Evolutionary conservation across 495 filamentous ascomycete species (phyloP), one percentile per base, ranked within the genome.

Genomic region (Penicillium goetzii): DNA sequence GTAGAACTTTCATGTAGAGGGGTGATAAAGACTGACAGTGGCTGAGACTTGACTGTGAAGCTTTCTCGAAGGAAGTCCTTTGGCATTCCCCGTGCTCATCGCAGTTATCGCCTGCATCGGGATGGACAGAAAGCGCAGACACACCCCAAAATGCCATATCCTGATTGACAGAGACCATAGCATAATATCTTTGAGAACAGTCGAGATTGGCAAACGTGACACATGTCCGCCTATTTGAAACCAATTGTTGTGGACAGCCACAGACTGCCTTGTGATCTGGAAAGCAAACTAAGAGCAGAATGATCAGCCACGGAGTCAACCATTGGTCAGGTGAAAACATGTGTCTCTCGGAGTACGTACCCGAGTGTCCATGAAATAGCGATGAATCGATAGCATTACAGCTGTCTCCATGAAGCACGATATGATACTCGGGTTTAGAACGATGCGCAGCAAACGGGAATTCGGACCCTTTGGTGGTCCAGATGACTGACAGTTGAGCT

Each of bases 401-500:
- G 43, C 15, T 49, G 5, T 49, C 43, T 21, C 3, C 28, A 30
- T 30, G 28, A 30, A 30, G 28, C 28, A 30, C 28, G 28, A 30
- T 49, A 49, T 49, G 43, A 23, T 49, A 49, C 43, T 49, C 43
- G 1, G 43, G 43, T 23, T 49, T 49, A 23, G 43, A 49, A 49
- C 43, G 43, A 23, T 25, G 43, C 43, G 43, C 43, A 49, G 12
- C 1, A 23, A 49, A n/a, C 43, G 43, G 43, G 43, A 49, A 49
- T 23, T 49, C 43, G 17, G 43, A 49, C 43, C 43, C 43, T 23
- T 49, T 49, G 43, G 17, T 49, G 8, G 0, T 6, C 43, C 43
- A 49, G 43, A 49, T 49, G n/a, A 49, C n/a, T 49, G 43, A 49
- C 43, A 49, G 43, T 49, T 49, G 19, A 49, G 43, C 43, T 23